Percentiles rank a stretch among this genome's conserved stretches.
Evolutionary conservation across 1,284 basidiomycete genomes (phyloP).

Genomic region (Fomes fomentarius): DNA sequence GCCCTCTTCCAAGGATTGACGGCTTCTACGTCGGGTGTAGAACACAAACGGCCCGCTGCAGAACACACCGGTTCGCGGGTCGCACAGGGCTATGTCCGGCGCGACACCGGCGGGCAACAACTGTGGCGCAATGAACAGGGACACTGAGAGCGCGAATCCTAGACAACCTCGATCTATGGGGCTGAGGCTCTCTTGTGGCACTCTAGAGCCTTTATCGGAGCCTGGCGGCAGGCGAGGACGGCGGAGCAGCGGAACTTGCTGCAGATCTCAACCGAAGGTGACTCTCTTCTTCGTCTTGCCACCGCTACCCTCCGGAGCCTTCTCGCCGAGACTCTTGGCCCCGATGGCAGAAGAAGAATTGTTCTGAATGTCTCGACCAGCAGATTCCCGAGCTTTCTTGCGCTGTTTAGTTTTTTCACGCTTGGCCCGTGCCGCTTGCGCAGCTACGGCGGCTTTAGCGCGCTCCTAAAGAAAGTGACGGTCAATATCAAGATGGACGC

Average conservation of each 20-base stretch:
- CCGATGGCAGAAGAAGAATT: neutral
- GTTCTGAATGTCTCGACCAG: neutral
- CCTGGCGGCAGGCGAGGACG: neutral
- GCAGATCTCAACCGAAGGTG: conserved; percentile 19
- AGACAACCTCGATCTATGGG: too few relatives aligned
- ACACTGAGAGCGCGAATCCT: neutral
- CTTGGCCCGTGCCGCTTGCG: conserved; percentile 31
- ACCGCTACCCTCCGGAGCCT: neutral
- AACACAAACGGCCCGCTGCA: neutral
- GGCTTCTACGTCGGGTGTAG: neutral
- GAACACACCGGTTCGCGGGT: conserved; percentile 3
- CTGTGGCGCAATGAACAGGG: conserved; percentile 1
- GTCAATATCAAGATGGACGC: conserved; percentile 5
- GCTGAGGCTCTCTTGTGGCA: too few relatives aligned
- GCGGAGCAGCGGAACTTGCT: conserved; percentile 6
- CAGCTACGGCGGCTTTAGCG: conserved; percentile 30
- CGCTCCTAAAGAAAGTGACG: conserved; percentile 24
- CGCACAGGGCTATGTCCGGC: conserved; percentile 18
- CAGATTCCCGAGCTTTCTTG: conserved; percentile 19
- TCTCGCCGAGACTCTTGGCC: neutral
- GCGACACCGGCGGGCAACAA: conserved; percentile 9
- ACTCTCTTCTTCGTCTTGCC: conserved; percentile 16
- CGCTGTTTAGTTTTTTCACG: conserved; percentile 33
- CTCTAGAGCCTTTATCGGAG: neutral
- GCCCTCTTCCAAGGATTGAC: neutral